A percentile compares a stretch with the other conserved stretches of the same genome.
These are phyloP conservation scores for Mortierella alpina DNA, from an alignment of 192 early-diverging fungal genomes.

Conservation along the genomic window DNA sequence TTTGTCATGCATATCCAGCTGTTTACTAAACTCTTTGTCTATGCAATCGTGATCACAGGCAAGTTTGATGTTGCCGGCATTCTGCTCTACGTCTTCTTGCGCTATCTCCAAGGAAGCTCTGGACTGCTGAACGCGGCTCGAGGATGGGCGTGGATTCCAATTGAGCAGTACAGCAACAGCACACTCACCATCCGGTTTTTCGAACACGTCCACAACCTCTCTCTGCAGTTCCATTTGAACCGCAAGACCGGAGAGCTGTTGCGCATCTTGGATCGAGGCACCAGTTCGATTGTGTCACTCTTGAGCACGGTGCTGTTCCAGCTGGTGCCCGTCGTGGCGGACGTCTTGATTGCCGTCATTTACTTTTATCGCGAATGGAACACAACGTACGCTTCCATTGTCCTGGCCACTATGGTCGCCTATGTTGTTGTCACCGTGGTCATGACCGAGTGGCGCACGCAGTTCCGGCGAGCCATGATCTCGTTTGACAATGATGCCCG, in stretches of 20 bases:
- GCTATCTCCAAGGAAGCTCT: slow-evolving; percentile 83
- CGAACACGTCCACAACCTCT: slow-evolving; percentile 87
- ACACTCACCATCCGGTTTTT: slow-evolving; percentile 93
- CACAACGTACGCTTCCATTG: slow-evolving; percentile 82
- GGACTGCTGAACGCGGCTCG: slow-evolving; percentile 84
- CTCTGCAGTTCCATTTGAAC: slow-evolving; percentile 91
- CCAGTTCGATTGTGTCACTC: slow-evolving; percentile 76
- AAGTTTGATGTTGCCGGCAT: slow-evolving; percentile 68
- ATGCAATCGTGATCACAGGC: not conserved
- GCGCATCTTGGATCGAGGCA: slow-evolving; percentile 89
- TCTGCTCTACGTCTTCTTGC: slow-evolving; percentile 67
- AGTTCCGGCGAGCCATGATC: slow-evolving; percentile 84
- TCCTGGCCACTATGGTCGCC: slow-evolving; percentile 86
- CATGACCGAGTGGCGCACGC: slow-evolving; percentile 90
- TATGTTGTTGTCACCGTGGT: slow-evolving; percentile 86
- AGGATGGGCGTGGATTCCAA: slow-evolving; percentile 91
- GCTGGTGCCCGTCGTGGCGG: slow-evolving; percentile 87
- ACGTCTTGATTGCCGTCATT: slow-evolving; percentile 86
- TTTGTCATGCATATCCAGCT: not conserved
- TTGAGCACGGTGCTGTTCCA: slow-evolving; percentile 90
- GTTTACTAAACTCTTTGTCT: not conserved
- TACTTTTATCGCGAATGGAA: slow-evolving; percentile 77
- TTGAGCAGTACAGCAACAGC: slow-evolving; percentile 92
- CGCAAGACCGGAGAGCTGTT: slow-evolving; percentile 96
- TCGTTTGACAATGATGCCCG: slow-evolving; percentile 88